Evolutionary conservation across 768 basidiomycete species (phyloP), one percentile per base, ranked within the genome.

Genomic region (Mycena chlorophos): DNA sequence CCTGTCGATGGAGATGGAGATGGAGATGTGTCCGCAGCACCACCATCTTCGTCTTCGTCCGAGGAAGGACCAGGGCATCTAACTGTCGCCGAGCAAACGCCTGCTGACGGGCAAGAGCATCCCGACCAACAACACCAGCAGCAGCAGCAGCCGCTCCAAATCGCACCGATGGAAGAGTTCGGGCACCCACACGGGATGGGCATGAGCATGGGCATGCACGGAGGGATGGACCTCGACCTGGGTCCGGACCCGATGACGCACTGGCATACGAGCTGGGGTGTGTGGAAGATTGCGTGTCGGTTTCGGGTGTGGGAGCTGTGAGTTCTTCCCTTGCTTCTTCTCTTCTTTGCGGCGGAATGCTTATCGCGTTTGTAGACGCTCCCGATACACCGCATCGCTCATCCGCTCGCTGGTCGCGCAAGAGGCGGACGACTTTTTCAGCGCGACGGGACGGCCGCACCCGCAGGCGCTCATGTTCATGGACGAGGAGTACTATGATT

Each of bases 401-500:
- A 62, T 62, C 29, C 60, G 60, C 46, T 55, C 60, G 54, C 60
- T 62, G 29, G 60, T 62, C 16, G 56, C 56, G 13, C 60, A 58
- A n/a, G 60, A 62, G 29, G 56, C 60, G 47, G 60, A 62, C 48
- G 56, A 58, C 42, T 62, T 55, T 26, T 62, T 55, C 51, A 49
- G 53, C n/a, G 38, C 56, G 34, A 50, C 29, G 13, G 56, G 56
- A 16, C 37, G 52, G 1, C 56, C 56, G 42, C 60, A 62, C 17
- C 60, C 60, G 22, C 52, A 62, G 27, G 53, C 60, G 12, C 31
- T 55, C 31, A 47, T 58, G 16, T 62, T 62, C n/a, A 57, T 62
- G 60, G 60, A 58, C 19, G 60, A 62, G 30, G 60, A 62, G 60
- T 62, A 62, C 25, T 62, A 62, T 39, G 60, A 62, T 39, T 62